phyloP scores from a whole-genome alignment of 2,329 filamentous ascomycete genomes.

The Trichophaea hybrida region DNA sequence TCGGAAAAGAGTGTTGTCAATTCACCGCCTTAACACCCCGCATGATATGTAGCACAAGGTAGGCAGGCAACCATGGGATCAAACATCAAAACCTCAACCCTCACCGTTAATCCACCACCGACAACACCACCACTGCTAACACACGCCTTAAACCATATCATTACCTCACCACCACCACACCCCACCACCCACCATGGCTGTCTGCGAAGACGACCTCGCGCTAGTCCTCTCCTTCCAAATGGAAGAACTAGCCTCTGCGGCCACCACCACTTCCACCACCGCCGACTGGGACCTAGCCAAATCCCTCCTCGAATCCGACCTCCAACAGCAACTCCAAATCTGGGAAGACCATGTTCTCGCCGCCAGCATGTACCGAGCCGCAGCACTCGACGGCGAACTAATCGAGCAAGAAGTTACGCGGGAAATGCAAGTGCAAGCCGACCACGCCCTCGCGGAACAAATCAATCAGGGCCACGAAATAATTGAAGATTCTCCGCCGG shows the following conservation, averaged over 20 bases:
- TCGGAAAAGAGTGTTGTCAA: too few species aligned
- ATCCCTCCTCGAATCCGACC: not conserved
- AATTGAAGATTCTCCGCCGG: not conserved
- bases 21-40: too few species aligned
- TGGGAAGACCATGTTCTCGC: not conserved
- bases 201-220: not conserved
- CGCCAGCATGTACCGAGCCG: not conserved
- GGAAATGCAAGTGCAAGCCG: not conserved
- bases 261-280: not conserved
- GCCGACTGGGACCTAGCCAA: not conserved
- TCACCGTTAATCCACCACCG: not conserved
- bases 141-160: not conserved
- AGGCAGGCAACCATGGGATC: not conserved
- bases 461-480: not conserved
- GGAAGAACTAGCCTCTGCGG: not conserved
- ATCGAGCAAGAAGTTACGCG: not conserved
- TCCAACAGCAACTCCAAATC: not conserved
- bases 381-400: not conserved
- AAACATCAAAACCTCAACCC: not conserved
- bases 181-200: not conserved
- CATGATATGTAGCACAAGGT: too few species aligned
- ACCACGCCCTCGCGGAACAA: not conserved
- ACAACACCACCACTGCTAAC: not conserved
- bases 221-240: not conserved
- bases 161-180: not conserved